A percentile compares a stretch with the other conserved stretches of the same genome.
These are phyloP conservation scores for Fusarium sp. DNA, from an alignment of 2,329 filamentous ascomycete species.

Conservation along the genomic window DNA sequence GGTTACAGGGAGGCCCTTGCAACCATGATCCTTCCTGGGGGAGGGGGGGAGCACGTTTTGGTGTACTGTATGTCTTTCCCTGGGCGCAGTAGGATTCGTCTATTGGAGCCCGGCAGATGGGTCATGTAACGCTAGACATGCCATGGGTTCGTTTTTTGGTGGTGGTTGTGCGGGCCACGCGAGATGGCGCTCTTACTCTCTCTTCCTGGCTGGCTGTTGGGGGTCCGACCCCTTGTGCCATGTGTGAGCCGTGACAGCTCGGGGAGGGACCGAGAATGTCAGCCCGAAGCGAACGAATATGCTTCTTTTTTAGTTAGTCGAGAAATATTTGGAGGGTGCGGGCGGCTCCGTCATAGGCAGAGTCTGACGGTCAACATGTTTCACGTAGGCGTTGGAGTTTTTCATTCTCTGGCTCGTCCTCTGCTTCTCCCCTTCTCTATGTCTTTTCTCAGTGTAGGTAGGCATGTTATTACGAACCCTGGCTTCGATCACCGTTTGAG, in stretches of 20 bases:
- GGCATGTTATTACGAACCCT: not conserved
- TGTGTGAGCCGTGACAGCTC: constrained; percentile 30
- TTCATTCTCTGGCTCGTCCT: not conserved
- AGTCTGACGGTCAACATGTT: not conserved
- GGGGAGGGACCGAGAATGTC: constrained; percentile 7
- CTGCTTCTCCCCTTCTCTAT: not conserved
- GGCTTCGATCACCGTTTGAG: constrained; percentile 18
- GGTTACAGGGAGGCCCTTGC: constrained; percentile 24
- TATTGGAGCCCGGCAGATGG: constrained; percentile 36
- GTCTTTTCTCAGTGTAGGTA: not conserved
- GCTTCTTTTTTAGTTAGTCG: constrained; percentile 9
- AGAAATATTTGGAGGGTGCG: constrained; percentile 2
- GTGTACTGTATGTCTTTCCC: not conserved
- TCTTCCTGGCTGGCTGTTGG: constrained; percentile 13
- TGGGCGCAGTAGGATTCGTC: constrained; percentile 1
- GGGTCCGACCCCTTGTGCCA: constrained; percentile 23
- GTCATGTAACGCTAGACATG: constrained; percentile 39
- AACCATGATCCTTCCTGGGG: not conserved
- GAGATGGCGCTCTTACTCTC: constrained; percentile 38
- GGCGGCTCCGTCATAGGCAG: constrained; percentile 3
- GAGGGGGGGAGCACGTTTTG: not conserved
- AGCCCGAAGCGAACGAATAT: not conserved
- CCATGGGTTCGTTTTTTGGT: constrained; percentile 14
- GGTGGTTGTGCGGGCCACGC: constrained; percentile 41
- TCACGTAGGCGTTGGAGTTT: not conserved